phyloP scores from a whole-genome alignment of 495 filamentous ascomycete genomes.

The Parathielavia appendiculata region DNA sequence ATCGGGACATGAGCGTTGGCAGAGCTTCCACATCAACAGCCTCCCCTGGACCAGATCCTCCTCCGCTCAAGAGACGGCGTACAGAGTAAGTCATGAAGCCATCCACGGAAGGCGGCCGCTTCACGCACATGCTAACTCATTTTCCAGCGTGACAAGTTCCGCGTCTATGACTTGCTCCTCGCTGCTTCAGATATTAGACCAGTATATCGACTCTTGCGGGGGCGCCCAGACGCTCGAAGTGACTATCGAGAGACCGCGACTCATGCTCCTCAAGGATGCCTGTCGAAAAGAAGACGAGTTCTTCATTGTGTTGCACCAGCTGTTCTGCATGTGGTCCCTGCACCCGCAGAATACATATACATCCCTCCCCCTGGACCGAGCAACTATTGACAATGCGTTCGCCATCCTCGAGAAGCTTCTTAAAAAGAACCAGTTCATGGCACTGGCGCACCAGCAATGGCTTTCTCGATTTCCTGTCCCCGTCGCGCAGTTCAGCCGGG shows the following conservation, averaged over 20 bases:
- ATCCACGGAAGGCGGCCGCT: background rate
- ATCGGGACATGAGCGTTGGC: background rate
- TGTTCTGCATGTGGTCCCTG: conserved; percentile 53
- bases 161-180: conserved; percentile 4
- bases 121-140: background rate
- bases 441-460: conserved; percentile 41
- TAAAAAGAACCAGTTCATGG: conserved; percentile 38
- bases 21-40: background rate
- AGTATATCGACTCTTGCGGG: conserved; percentile 22
- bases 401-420: conserved; percentile 34
- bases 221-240: conserved; percentile 9
- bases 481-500: conserved; percentile 25
- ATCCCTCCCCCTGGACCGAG: conserved; percentile 1
- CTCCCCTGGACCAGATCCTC: background rate
- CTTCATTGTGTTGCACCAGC: conserved; percentile 63
- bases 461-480: conserved; percentile 49
- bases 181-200: conserved; percentile 21
- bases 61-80: conserved; percentile 21
- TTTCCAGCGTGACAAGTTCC: background rate
- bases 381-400: conserved; percentile 35
- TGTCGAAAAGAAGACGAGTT: conserved; percentile 52
- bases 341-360: conserved; percentile 9
- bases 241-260: conserved; percentile 47
- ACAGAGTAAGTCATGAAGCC: conserved; percentile 19
- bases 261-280: conserved; percentile 53